Base-by-base conservation (phyloP, 768 basidiomycete species). In the Boletus huronensis region DNA sequence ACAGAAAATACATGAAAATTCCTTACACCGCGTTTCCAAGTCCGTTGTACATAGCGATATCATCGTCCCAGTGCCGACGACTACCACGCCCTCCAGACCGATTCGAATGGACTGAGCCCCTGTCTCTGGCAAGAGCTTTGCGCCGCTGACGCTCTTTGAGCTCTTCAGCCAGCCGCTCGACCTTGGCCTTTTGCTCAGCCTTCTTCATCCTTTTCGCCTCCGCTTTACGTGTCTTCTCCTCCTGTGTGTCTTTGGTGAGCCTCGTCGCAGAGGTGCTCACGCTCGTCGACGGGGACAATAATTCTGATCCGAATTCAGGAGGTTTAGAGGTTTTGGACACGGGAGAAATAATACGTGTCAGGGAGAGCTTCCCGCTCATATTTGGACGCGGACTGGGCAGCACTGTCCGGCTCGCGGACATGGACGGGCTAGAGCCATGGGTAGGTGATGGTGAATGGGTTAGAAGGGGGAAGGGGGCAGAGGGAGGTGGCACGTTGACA, bases 121-220 rank as follows among this genome's bases (percentile, higher is more conserved):
- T 65, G 42, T 77, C 75, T 13, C 53, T 51, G 8, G 67, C 64
- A 3, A 67, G 64, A 7, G 52, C 56, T 42, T 64, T 63, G 13
- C 72, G 72, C 55, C 71, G 61, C 67, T 65, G 58, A 62, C 64
- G 70, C 48, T 71, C 70, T 64, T 75, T 78, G 57, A 81, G 70
- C 44, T 78, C 72, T 52, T 70, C 62, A n/a, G 80, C 79, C 31
- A 81, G 69, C 48, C 71, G 71, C 53, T 78, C 75, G 31, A 66
- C 68, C 58, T 66, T 73, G 50, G 72, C 72, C 32, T 72, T 70
- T 45, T 72, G 66, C 48, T 75, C 70, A 10, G 75, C 74, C 68
- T 76, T 79, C 57, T 74, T 73, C 66, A 70, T 66, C 58, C 52
- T 62, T 64, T 78, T 76, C 43, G 75, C 74, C 52, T 78, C 74